Evolutionary conservation across 805 yeast species (phyloP).

Genomic region (Spathaspora passalidarum): DNA sequence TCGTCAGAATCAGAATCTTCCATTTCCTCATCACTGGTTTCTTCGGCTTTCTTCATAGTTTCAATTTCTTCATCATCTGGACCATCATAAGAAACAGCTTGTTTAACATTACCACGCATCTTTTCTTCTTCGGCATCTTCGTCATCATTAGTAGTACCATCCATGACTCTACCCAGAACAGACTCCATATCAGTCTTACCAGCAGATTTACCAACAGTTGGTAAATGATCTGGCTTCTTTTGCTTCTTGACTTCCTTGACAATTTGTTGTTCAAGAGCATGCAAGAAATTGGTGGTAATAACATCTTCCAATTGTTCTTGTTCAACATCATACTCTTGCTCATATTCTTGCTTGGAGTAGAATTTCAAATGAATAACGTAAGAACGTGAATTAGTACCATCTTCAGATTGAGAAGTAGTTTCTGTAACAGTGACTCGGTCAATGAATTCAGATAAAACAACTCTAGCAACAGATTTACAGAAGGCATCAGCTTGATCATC

Average conservation of each 20-base stretch:
- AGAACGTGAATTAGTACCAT: slow-evolving; percentile 56
- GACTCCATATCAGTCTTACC: slow-evolving; percentile 50
- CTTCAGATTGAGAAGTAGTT: slow-evolving; percentile 65
- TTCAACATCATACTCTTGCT: slow-evolving; percentile 82
- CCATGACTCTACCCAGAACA: slow-evolving; percentile 26
- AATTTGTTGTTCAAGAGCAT: slow-evolving; percentile 67
- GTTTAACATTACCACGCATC: slow-evolving; percentile 56
- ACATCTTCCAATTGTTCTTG: slow-evolving; percentile 74
- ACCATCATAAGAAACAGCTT: slow-evolving; percentile 87
- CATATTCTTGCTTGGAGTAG: slow-evolving; percentile 74
- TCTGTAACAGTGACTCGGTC: slow-evolving; percentile 85
- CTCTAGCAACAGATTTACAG: slow-evolving; percentile 85
- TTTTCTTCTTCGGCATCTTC: slow-evolving; percentile 61
- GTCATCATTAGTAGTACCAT: slow-evolving; percentile 39
- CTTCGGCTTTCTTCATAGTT: slow-evolving; percentile 80
- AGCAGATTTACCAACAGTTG: slow-evolving; percentile 69
- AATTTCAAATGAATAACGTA: slow-evolving; percentile 74
- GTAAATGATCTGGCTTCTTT: slow-evolving; percentile 55
- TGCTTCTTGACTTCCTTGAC: slow-evolving; percentile 81
- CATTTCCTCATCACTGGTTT: slow-evolving; percentile 69
- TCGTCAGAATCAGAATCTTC: slow-evolving; percentile 32
- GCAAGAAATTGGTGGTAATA: slow-evolving; percentile 62
- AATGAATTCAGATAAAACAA: slow-evolving; percentile 82
- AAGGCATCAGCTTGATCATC: slow-evolving; percentile 90
- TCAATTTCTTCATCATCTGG: slow-evolving; percentile 96